Percentiles rank a stretch among this genome's conserved stretches.
Evolutionary conservation across 2,329 filamentous ascomycete genomes (phyloP).

Genomic region (Aspergillus pseudonomiae): DNA sequence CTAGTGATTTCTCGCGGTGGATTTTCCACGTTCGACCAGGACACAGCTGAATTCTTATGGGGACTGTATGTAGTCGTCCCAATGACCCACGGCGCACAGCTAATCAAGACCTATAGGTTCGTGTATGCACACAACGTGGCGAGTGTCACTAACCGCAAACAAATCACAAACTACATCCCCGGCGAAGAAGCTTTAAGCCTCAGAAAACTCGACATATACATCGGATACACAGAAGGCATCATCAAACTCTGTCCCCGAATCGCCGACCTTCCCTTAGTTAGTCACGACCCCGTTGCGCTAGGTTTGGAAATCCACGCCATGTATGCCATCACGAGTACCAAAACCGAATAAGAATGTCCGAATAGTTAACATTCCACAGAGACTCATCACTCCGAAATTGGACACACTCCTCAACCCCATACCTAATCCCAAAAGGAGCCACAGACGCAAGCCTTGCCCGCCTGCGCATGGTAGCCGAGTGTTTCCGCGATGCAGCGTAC

Average conservation of each 20-base stretch:
- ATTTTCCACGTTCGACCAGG: slow-evolving; percentile 31
- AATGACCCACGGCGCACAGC: neutral
- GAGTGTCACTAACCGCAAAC: slow-evolving; percentile 36
- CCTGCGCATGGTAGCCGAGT: slow-evolving; percentile 40
- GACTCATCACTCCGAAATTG: slow-evolving; percentile 36
- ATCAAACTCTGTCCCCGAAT: slow-evolving; percentile 38
- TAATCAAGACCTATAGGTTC: slow-evolving; percentile 25
- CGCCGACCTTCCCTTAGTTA: slow-evolving; percentile 32
- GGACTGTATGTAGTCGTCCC: slow-evolving; percentile 33
- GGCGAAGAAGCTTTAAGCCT: slow-evolving; percentile 27
- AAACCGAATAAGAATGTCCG: neutral
- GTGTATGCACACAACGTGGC: slow-evolving; percentile 40
- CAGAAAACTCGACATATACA: slow-evolving; percentile 40
- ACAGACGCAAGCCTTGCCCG: slow-evolving; percentile 31
- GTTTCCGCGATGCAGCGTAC: slow-evolving; percentile 41
- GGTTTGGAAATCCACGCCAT: slow-evolving; percentile 32
- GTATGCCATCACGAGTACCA: slow-evolving; percentile 21
- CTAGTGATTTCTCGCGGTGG: slow-evolving; percentile 38
- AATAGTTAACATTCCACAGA: slow-evolving; percentile 23
- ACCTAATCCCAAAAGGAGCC: slow-evolving; percentile 36
- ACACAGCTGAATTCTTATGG: slow-evolving; percentile 36
- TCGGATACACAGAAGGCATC: slow-evolving; percentile 42
- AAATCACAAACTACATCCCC: slow-evolving; percentile 21
- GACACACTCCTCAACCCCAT: slow-evolving; percentile 30
- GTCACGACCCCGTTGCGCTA: slow-evolving; percentile 26